Base-by-base conservation (phyloP, 768 basidiomycete species). In the Phylloporus scabripes region DNA sequence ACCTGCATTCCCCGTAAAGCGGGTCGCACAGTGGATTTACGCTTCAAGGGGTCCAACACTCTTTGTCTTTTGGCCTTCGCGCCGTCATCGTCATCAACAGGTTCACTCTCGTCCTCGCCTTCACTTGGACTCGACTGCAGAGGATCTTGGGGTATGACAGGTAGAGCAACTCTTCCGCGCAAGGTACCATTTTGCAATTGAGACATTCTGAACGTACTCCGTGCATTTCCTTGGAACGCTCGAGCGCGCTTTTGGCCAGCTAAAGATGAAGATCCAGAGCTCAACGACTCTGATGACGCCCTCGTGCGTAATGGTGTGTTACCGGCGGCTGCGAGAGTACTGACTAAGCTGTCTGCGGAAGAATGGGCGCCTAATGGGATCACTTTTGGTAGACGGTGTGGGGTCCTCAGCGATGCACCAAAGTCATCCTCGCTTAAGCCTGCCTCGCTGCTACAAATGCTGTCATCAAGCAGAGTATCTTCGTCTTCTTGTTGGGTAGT, bases 381-480 rank as follows among this genome's bases (percentile, higher is more conserved):
- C 6, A 53, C 45, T 41, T 59, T 33, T 10, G 54, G 49, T 36
- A 65, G 55, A 36, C 65, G 69, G 50, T 73, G 64, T 9, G 86
- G 86, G 3, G 86, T 87, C 49, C 75, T 78, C 51, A 87, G 70
- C 1, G 86, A 87, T 28, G 78, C 70, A 46, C 87, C 74, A 56
- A 85, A 84, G 39, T 78, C 77, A 50, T 85, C 83, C 23, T 80
- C 68, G 37, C 62, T 57, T 17, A 67, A 49, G 32, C 58, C 60
- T 23, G 59, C 45, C 40, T 57, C 60, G 17, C 60, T 67, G 26
- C 54, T 58, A 31, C 50, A 60, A 45, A 65, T 62, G 15, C 60
- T 66, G 4, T 58, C 53, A 47, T 64, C 62, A 15, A 53, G 40
- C 12, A 54, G 48, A 15, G 55, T 49, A 46, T 64, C 62, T 41